Percentiles rank a stretch among this genome's conserved stretches.
Conservation (phyloP, 805 yeast species). For the Cephaloascus fragrans region DNA sequence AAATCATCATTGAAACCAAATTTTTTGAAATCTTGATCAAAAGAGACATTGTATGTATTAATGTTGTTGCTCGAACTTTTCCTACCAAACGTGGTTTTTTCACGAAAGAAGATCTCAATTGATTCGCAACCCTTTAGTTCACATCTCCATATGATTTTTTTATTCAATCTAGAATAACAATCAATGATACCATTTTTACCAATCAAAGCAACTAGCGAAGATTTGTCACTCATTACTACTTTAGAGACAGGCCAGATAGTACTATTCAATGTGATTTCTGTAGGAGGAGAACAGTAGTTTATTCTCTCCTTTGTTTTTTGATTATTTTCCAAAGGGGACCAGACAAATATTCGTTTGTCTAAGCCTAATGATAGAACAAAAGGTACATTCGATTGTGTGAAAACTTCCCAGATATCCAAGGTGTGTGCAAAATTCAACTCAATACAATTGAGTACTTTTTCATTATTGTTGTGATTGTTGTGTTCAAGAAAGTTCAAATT, state of each 20-base stretch:
- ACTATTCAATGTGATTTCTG: constrained; percentile 27
- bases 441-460: neutral
- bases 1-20: neutral
- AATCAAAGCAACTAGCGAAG: constrained; percentile 47
- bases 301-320: constrained; percentile 10
- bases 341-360: constrained; percentile 61
- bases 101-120: constrained; percentile 53
- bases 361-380: constrained; percentile 64
- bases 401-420: constrained; percentile 52
- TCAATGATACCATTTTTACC: constrained; percentile 42
- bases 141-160: constrained; percentile 50
- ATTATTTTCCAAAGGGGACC: constrained; percentile 56
- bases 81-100: constrained; percentile 32
- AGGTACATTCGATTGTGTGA: constrained; percentile 49
- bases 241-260: constrained; percentile 56
- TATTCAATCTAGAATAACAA: constrained; percentile 48
- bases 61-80: constrained; percentile 15
- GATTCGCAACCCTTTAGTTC: constrained; percentile 26
- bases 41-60: neutral
- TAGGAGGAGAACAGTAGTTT: constrained; percentile 32
- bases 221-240: constrained; percentile 47
- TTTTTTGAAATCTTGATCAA: neutral
- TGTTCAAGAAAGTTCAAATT: no score
- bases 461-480: neutral
- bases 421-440: constrained; percentile 40